Conservation (phyloP, 306 rosid genomes). For the Sicyos edulis region DNA sequence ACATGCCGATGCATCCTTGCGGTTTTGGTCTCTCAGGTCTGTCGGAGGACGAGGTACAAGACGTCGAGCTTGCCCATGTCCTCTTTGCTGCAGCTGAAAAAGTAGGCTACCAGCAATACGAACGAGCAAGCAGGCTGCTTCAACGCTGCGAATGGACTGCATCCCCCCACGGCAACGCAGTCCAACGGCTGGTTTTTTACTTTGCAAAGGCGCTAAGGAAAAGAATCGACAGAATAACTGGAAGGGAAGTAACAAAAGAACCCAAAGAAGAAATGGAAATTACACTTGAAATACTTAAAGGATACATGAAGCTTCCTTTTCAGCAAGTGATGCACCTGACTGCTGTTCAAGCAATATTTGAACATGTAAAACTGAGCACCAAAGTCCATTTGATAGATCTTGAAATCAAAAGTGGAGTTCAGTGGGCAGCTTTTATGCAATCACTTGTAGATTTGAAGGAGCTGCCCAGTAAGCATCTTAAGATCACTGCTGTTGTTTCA, state of each 20-base stretch:
- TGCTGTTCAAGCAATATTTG: conserved; percentile 54
- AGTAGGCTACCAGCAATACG: conserved; percentile 50
- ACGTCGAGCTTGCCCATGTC: conserved; percentile 60
- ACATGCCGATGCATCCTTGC: conserved; percentile 44
- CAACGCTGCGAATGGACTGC: conserved; percentile 44
- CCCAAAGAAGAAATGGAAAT: conserved; percentile 21
- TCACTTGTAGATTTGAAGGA: conserved; percentile 41
- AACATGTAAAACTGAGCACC: conserved; percentile 36
- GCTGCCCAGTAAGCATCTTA: conserved; percentile 35
- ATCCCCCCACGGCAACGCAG: conserved; percentile 28
- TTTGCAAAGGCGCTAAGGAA: conserved; percentile 53
- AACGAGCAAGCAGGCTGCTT: conserved; percentile 53
- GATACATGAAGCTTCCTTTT: conserved; percentile 47
- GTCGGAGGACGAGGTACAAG: conserved; percentile 48
- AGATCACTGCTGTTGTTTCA: conserved; percentile 47
- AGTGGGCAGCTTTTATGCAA: conserved; percentile 53
- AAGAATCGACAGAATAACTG: conserved; percentile 47
- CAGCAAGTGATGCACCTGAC: conserved; percentile 41
- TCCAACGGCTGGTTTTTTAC: conserved; percentile 45
- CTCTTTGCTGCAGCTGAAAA: conserved; percentile 68
- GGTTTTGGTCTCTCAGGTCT: conserved; percentile 39
- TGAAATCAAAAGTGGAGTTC: conserved; percentile 47
- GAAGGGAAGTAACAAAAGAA: conserved; percentile 21
- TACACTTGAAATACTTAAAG: conserved; percentile 5
- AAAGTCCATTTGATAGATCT: conserved; percentile 63